Conservation (phyloP, 306 rosid species). For the Acacia melanoxylon region DNA sequence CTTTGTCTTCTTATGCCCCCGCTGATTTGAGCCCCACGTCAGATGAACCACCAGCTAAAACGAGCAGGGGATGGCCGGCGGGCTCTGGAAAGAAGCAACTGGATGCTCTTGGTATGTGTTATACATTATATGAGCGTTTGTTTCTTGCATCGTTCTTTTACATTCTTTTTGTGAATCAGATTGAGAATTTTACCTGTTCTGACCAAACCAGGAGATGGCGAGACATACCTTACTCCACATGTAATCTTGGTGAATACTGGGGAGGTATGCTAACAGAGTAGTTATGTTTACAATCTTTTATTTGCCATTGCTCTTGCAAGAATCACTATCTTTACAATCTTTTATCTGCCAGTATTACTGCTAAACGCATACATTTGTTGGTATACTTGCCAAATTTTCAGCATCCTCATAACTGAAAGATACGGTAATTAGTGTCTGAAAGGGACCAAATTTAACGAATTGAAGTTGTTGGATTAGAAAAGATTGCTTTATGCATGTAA, state of each 20-base stretch:
- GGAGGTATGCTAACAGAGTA: slow-evolving; percentile 51
- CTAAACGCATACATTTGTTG: background rate
- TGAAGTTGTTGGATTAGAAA: too few species aligned
- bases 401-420: background rate
- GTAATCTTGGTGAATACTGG: slow-evolving; percentile 68
- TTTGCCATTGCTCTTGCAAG: background rate
- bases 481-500: too few species aligned
- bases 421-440: background rate
- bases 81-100: slow-evolving; percentile 61
- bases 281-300: background rate
- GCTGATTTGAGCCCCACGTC: slow-evolving; percentile 48
- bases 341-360: background rate
- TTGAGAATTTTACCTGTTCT: background rate
- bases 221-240: slow-evolving; percentile 67
- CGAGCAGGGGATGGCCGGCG: slow-evolving; percentile 75
- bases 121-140: too few species aligned
- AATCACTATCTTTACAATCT: background rate
- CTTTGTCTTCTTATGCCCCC: slow-evolving; percentile 43
- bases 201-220: slow-evolving; percentile 54
- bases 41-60: slow-evolving; percentile 56
- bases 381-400: background rate
- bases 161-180: background rate
- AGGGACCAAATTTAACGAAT: background rate
- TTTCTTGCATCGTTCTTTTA: too few species aligned
- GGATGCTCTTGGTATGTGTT: slow-evolving; percentile 52